Evolutionary conservation across 805 yeast genomes (phyloP).

Genomic region (Yarrowia sp.): DNA sequence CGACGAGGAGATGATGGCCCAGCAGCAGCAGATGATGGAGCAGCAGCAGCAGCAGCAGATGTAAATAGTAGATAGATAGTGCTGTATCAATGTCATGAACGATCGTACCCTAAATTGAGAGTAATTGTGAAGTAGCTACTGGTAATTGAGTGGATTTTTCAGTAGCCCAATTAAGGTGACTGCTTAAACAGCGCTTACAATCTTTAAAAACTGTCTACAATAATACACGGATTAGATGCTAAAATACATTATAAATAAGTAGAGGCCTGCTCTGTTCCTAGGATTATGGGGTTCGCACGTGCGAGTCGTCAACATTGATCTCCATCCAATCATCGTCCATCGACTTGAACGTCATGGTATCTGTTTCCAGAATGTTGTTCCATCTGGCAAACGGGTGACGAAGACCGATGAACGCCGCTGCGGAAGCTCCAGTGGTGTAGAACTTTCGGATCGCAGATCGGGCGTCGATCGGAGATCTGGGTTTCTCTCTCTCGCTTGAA

Average conservation of each 20-base stretch:
- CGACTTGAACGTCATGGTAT: slow-evolving; percentile 29
- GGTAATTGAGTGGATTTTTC: neutral
- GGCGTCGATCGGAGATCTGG: slow-evolving; percentile 19
- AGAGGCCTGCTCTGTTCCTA: slow-evolving; percentile 1
- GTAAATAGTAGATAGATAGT: slow-evolving; percentile 30
- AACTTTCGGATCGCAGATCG: slow-evolving; percentile 14
- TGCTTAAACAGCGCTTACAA: neutral
- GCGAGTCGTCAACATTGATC: slow-evolving; percentile 20
- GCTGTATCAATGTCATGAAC: slow-evolving; percentile 12
- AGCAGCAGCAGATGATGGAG: slow-evolving; percentile 34
- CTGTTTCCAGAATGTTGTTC: slow-evolving; percentile 21
- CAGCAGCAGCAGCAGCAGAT: slow-evolving; percentile 30
- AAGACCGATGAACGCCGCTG: slow-evolving; percentile 23
- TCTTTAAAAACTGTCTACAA: neutral
- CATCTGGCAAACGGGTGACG: slow-evolving; percentile 25
- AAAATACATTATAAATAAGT: slow-evolving; percentile 17
- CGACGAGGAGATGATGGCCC: slow-evolving; percentile 74
- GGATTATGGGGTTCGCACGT: neutral
- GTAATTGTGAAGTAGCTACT: neutral
- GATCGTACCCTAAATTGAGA: slow-evolving; percentile 2
- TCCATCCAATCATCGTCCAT: slow-evolving; percentile 35
- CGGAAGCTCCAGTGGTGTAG: slow-evolving; percentile 23
- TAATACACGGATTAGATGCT: neutral
- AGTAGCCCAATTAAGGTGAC: too few relatives aligned
- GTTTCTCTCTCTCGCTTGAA: slow-evolving; percentile 1